phyloP scores from a whole-genome alignment of 2,329 filamentous ascomycete genomes.

The Fonsecaea monophora region DNA sequence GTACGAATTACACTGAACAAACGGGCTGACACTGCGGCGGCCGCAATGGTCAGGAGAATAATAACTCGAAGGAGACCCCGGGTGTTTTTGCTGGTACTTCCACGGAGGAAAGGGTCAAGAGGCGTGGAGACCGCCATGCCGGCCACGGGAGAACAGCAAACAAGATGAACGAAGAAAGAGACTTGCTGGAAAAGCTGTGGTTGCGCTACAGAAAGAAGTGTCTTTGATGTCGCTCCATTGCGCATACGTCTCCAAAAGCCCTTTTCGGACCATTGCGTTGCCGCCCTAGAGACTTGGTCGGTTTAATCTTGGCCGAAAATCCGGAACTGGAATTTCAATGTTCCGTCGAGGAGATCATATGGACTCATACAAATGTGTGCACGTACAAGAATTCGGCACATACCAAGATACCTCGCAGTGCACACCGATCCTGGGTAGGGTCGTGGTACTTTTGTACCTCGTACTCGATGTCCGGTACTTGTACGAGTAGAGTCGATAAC shows the following conservation, averaged over 20 bases:
- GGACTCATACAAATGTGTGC: neutral
- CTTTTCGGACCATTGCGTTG: neutral
- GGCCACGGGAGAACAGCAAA: constrained; percentile 43
- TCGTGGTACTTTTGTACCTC: too few relatives aligned
- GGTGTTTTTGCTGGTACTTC: constrained; percentile 79
- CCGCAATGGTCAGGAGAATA: constrained; percentile 90
- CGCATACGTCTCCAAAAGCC: constrained; percentile 20
- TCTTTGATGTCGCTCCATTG: constrained; percentile 8
- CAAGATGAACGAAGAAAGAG: constrained; percentile 24
- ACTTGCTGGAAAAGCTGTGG: neutral
- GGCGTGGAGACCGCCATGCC: constrained; percentile 52
- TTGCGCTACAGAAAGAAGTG: constrained; percentile 1
- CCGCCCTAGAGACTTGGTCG: neutral
- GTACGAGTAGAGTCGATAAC: too few relatives aligned
- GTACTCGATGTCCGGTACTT: too few relatives aligned
- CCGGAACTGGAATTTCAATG: neutral
- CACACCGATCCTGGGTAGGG: too few relatives aligned
- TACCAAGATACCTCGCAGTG: neutral
- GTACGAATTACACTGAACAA: constrained; percentile 97
- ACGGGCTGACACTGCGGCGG: constrained; percentile 87
- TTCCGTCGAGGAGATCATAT: neutral
- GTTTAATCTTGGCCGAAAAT: neutral
- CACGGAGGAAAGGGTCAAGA: constrained; percentile 71
- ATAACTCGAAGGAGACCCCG: constrained; percentile 84
- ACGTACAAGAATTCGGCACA: neutral